phyloP scores from a whole-genome alignment of 2,329 filamentous ascomycete genomes.

The Sporothrix pallida region DNA sequence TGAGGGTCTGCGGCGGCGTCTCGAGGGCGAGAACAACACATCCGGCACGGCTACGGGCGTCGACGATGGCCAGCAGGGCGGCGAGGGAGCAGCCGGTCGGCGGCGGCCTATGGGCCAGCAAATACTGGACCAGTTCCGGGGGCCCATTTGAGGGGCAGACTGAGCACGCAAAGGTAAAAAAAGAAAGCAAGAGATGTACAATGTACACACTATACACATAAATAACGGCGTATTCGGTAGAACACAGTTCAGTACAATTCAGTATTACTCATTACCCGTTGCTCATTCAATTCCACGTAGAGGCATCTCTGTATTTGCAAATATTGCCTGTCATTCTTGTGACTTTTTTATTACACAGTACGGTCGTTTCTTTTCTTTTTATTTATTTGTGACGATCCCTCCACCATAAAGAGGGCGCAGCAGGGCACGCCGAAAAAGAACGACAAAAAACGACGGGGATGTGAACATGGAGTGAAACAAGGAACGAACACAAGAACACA shows the following conservation, averaged over 20 bases:
- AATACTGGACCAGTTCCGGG: conserved; percentile 65
- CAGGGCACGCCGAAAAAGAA: not conserved
- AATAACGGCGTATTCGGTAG: not conserved
- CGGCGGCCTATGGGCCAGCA: conserved; percentile 66
- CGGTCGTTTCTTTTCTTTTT: not conserved
- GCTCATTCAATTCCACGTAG: no score
- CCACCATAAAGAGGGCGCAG: conserved; percentile 15
- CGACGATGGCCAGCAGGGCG: conserved; percentile 48
- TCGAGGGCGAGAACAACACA: conserved; percentile 63
- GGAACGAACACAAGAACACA: not conserved
- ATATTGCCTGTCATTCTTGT: not conserved
- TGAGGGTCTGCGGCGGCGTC: conserved; percentile 64
- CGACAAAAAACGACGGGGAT: not conserved
- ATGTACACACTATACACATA: not conserved
- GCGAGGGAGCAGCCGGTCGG: conserved; percentile 55
- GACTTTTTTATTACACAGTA: not conserved
- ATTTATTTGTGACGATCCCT: conserved; percentile 16
- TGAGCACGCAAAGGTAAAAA: not conserved
- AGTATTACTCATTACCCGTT: no score
- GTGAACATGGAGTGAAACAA: conserved; percentile 18
- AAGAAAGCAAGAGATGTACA: not conserved
- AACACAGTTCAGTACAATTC: no score
- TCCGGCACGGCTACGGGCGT: conserved; percentile 51
- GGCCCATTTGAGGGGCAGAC: conserved; percentile 48
- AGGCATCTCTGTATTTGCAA: no score